A percentile compares a stretch with the other conserved stretches of the same genome.
Evolutionary conservation across 371 early-diverging fungal species (phyloP).

Genomic region (Lichtheimia ramosa): DNA sequence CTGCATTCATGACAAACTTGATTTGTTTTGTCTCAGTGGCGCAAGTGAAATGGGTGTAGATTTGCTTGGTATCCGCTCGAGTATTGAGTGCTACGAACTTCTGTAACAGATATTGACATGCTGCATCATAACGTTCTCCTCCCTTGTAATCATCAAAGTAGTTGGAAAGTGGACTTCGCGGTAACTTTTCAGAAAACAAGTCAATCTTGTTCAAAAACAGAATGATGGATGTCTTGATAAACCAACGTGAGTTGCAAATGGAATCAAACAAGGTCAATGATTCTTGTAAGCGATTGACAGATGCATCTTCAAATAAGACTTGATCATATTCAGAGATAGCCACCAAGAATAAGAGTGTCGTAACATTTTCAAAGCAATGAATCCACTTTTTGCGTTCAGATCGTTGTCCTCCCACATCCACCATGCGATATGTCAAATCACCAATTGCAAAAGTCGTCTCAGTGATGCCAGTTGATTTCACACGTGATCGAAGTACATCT

Average conservation of each 20-base stretch:
- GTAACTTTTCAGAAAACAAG: conserved; percentile 22
- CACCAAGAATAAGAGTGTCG: conserved; percentile 88
- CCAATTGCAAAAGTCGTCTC: conserved; percentile 85
- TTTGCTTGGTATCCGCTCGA: conserved; percentile 41
- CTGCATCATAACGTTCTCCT: conserved; percentile 65
- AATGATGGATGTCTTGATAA: conserved; percentile 23
- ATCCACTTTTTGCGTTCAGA: conserved; percentile 91
- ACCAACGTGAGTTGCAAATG: conserved; percentile 27
- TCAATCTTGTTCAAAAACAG: conserved; percentile 32
- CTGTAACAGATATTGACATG: conserved; percentile 42
- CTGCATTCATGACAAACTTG: conserved; percentile 93
- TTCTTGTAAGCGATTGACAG: conserved; percentile 24
- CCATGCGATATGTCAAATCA: conserved; percentile 83
- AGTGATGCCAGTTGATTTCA: conserved; percentile 82
- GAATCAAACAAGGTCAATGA: conserved; percentile 28
- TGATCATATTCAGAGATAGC: conserved; percentile 31
- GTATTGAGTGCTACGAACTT: conserved; percentile 43
- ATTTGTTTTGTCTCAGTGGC: conserved; percentile 98
- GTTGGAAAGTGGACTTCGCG: conserved; percentile 19
- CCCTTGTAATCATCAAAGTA: conserved; percentile 27
- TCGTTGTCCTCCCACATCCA: conserved; percentile 93
- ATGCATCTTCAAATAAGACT: conserved; percentile 20
- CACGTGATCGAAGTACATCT: conserved; percentile 79
- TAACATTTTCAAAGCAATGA: conserved; percentile 91
- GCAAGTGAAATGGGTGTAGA: conserved; percentile 88